Base-by-base conservation (phyloP, 164 flowering plant species). In the Malania oleifera region DNA sequence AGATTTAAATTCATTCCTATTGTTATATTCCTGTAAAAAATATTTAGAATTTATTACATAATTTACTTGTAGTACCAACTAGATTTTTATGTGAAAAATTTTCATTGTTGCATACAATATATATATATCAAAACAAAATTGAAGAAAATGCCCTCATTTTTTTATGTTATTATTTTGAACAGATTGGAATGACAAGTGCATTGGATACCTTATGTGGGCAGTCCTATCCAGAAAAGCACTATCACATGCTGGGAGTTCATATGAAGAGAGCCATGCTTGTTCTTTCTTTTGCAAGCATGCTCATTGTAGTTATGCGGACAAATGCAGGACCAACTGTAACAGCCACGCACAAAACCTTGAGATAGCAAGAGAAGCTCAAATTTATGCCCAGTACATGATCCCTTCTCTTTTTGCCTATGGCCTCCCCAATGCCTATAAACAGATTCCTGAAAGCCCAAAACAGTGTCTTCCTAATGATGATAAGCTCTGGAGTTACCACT, bases 171-270 rank as follows among this genome's bases (percentile, higher is more conserved):
- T 23, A 25, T n/a, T 15, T 23, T 27, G 18, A 57, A 19, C 39
- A 72, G 76, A 31, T 61, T 63, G 72, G 76, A 27, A 60, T 72
- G 72, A 60, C 69, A 23, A 72, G 69, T 54, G 72, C 69, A 51
- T 57, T 72, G 51, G 76, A 72, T 27, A 72, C 76, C 27, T 50
- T 72, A 17, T 68, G 76, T 45, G 76, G 76, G 12, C 76, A 72
- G 40, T 54, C 75, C 8, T 71, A 67, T 52, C 71, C 71, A 57
- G 71, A 71, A 40, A 67, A 67, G 62, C 72, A 72, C 54, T 54
- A 68, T 34, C 69, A 72, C 44, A 65, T 72, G 76, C 72, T 72
- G 2, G 76, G 76, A 23, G 57, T 72, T 18, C 68, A 72, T 49
- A 46, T 53, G 63, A 72, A 72, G 60, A 56, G 75, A 27, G 70